A percentile compares a stretch with the other conserved stretches of the same genome.
Conservation (phyloP, 73 alveolate genomes). For the Vitrella brassicaformis region DNA sequence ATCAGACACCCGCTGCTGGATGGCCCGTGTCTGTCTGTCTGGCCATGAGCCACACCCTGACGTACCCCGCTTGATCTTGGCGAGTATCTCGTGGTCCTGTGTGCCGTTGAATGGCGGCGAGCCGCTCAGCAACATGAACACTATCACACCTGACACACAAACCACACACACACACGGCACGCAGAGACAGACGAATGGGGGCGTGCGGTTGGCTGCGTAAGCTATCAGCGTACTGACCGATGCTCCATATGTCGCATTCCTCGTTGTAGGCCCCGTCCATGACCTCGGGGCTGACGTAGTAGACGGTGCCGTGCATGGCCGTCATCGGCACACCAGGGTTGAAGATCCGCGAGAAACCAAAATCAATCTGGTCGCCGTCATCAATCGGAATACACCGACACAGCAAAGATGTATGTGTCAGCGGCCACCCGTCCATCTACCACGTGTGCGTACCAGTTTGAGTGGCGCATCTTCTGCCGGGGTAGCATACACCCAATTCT, state of each 20-base stretch:
- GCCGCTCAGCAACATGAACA: not conserved
- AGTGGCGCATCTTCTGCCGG: not conserved
- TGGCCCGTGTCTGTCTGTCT: no score
- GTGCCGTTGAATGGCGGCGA: not conserved
- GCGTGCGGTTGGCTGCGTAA: no score
- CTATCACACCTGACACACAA: not conserved
- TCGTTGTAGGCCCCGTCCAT: not conserved
- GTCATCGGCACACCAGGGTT: not conserved
- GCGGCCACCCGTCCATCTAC: no score
- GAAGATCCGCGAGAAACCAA: not conserved
- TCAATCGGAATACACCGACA: no score
- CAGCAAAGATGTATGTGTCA: no score
- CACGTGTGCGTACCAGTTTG: no score
- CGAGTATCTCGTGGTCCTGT: not conserved
- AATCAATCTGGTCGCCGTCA: no score
- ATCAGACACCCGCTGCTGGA: no score
- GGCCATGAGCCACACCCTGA: no score
- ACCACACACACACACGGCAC: no score
- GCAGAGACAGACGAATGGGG: no score
- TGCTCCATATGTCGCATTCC: slow-evolving; percentile 3
- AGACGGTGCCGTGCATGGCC: not conserved
- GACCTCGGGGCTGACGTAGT: not conserved
- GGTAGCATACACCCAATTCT: not conserved
- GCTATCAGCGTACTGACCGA: no score
- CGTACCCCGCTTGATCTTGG: not conserved